These are phyloP conservation scores for Aspergillus bombycis DNA, from an alignment of 2,329 filamentous ascomycete species.

Conservation along the genomic window DNA sequence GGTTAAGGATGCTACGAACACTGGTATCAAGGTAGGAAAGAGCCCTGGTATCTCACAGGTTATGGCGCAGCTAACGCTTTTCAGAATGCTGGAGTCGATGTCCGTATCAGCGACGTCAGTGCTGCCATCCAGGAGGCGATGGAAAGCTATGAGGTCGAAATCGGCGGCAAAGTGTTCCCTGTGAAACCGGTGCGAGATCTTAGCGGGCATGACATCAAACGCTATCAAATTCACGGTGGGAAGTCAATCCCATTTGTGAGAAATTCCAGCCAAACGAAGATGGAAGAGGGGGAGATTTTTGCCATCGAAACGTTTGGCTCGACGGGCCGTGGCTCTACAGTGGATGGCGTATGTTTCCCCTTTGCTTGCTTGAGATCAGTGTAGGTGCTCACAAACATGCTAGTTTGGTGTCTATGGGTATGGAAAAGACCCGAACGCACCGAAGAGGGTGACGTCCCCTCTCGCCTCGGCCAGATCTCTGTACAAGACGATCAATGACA, in stretches of 20 bases:
- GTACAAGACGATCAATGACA: constrained; percentile 62
- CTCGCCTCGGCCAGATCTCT: constrained; percentile 60
- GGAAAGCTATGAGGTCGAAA: constrained; percentile 64
- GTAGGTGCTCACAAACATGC: constrained; percentile 8
- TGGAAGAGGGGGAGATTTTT: constrained; percentile 63
- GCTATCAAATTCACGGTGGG: constrained; percentile 59
- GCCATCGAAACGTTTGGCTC: constrained; percentile 63
- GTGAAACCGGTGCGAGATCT: constrained; percentile 60
- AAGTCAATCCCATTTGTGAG: constrained; percentile 61
- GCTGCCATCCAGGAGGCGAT: constrained; percentile 63
- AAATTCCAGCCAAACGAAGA: constrained; percentile 52
- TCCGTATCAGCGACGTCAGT: constrained; percentile 58
- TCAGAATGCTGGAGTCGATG: constrained; percentile 58
- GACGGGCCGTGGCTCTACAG: constrained; percentile 54
- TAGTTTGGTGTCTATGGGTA: constrained; percentile 59
- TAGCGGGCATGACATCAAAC: constrained; percentile 59
- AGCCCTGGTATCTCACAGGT: neutral
- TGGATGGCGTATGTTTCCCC: constrained; percentile 48
- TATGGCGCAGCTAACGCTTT: constrained; percentile 12
- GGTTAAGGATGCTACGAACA: constrained; percentile 60
- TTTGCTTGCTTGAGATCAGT: neutral
- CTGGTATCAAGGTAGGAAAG: constrained; percentile 50
- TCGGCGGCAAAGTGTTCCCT: constrained; percentile 56
- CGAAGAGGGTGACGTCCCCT: constrained; percentile 38
- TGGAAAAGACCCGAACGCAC: constrained; percentile 46